Base-by-base conservation (phyloP, 345 rosid species). In the Raphanus raphanistrum region DNA sequence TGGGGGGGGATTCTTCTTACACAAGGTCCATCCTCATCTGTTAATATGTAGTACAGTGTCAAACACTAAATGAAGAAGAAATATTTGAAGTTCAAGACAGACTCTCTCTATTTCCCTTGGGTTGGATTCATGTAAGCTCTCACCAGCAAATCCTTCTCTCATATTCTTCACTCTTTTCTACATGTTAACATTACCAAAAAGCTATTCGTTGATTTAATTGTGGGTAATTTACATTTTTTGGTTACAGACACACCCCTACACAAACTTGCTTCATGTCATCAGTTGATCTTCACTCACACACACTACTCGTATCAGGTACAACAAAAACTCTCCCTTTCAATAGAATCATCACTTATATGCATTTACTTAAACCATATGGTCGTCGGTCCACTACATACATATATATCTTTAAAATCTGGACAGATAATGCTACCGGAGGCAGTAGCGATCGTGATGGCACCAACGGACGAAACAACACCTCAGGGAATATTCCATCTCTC, bases 241-340 rank as follows among this genome's bases (percentile, higher is more conserved):
- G 77, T 84, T 84, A 76, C 92, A 95, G 99, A 95, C 99, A 13
- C 98, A 95, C 77, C 99, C 99, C 99, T 55, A 83, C 98, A 1
- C 98, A 95, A 80, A 91, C 96, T 64, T 95, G 96, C 84, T 95
- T 95, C 87, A 95, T 92, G 99, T 95, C 99, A 59, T 95, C 99
- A 4, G 97, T 95, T 67, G 99, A 92, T 87, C 90, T 95, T 76
- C 99, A 95, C 76, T 76, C 99, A 95, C 76, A 95, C 98, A 15
- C 99, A 95, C 82, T 95, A 95, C 87, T 95, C 98, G 0, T 95
- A 95, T 75, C 99, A 95, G 96, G 98, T 95, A 85, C 8, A 4
- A 1, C 50, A 35, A 33, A 52, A 27, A 68, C 32, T 68, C 5
- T 9, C 33, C 61, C 10, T 16, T 25, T 17, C 74, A 60, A 10